phyloP scores from a whole-genome alignment of 441 rosid genomes.

The Pelargonium cotyledonis region DNA sequence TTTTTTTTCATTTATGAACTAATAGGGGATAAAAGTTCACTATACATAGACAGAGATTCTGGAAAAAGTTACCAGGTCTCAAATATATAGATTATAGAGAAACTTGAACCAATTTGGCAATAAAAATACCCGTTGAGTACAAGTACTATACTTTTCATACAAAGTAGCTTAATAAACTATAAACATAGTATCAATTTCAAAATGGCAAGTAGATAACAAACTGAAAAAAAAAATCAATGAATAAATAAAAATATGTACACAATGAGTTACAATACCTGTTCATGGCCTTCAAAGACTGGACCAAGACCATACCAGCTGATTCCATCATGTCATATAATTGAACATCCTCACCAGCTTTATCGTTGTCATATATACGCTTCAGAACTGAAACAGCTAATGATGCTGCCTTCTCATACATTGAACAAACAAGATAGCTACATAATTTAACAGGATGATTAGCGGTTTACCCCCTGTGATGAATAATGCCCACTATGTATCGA shows the following conservation, averaged over 20 bases:
- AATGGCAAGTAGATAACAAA: neutral
- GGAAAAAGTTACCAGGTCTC: neutral
- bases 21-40: neutral
- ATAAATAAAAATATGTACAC: neutral
- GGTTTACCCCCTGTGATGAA: neutral
- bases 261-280: constrained; percentile 37
- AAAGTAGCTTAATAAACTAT: neutral
- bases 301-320: constrained; percentile 75
- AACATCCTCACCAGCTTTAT: constrained; percentile 18
- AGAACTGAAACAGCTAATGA: constrained; percentile 49
- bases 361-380: constrained; percentile 23
- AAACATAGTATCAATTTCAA: neutral
- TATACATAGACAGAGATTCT: neutral
- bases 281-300: constrained; percentile 67
- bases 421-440: constrained; percentile 63
- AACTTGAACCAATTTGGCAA: neutral
- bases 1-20: constrained; percentile 1
- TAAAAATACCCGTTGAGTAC: neutral
- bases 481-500: neutral
- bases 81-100: neutral
- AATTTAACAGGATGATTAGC: neutral
- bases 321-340: constrained; percentile 46
- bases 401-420: constrained; percentile 68
- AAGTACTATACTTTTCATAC: neutral
- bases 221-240: neutral